phyloP scores from a whole-genome alignment of 352 stramenopile genomes.

The Globisporangium sylvaticum region DNA sequence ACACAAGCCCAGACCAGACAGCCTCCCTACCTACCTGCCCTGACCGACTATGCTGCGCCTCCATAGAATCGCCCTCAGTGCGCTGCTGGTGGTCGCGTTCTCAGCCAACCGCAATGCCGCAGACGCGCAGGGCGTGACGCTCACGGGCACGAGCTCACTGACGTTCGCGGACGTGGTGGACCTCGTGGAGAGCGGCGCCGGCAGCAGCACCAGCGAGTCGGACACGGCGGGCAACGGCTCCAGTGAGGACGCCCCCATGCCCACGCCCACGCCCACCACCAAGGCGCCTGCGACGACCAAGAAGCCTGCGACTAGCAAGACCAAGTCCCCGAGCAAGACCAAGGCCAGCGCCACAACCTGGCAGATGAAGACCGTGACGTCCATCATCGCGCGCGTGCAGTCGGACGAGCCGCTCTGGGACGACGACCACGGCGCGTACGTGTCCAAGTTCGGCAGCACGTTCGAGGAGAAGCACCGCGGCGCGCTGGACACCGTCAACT shows the following conservation, averaged over 20 bases:
- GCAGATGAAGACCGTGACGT: constrained; percentile 20
- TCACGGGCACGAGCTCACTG: constrained; percentile 5
- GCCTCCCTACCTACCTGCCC: not conserved
- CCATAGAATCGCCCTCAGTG: not conserved
- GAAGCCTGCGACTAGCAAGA: not conserved
- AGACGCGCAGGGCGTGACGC: not conserved
- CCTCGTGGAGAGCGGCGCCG: not conserved
- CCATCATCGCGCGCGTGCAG: constrained; percentile 33
- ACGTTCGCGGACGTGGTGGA: constrained; percentile 9
- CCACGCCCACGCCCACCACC: not conserved
- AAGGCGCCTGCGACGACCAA: not conserved
- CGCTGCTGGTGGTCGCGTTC: not conserved
- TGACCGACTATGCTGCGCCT: not conserved
- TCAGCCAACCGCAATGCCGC: not conserved
- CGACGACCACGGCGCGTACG: constrained; percentile 18
- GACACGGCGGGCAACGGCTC: not conserved
- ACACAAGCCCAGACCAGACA: not conserved
- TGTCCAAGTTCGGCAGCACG: constrained; percentile 22
- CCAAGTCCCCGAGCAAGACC: constrained; percentile 1
- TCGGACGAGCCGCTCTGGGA: constrained; percentile 26
- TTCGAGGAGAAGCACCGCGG: constrained; percentile 26
- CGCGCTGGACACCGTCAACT: constrained; percentile 71
- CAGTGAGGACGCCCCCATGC: not conserved
- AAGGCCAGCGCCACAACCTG: not conserved
- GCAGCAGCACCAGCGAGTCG: not conserved